These are phyloP conservation scores for Lentinula boryana DNA, from an alignment of 768 basidiomycete species.

Conservation along the genomic window DNA sequence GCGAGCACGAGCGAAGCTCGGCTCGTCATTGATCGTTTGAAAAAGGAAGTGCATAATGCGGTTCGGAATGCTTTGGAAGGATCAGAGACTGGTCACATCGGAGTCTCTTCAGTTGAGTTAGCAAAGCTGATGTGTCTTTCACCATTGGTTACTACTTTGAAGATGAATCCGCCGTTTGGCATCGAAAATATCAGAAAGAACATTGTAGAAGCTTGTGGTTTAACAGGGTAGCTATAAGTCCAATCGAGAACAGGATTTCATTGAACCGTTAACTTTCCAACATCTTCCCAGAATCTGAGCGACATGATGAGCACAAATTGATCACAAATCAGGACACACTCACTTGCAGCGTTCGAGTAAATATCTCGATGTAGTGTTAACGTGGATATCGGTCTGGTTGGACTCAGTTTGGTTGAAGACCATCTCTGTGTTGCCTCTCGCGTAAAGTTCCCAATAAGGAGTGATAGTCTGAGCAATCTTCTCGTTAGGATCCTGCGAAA, in stretches of 20 bases:
- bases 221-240: too few relatives aligned
- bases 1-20: conserved; percentile 23
- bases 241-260: background rate
- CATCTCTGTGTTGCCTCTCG: conserved; percentile 18
- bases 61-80: background rate
- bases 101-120: background rate
- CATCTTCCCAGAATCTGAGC: conserved; percentile 8
- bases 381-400: conserved; percentile 10
- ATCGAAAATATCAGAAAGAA: conserved; percentile 51
- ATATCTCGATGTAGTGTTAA: conserved; percentile 10
- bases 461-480: conserved; percentile 15
- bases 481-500: conserved; percentile 12
- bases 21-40: background rate
- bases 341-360: conserved; percentile 18
- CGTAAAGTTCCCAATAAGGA: conserved; percentile 12
- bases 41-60: background rate
- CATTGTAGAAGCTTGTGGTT: conserved; percentile 50
- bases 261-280: conserved; percentile 1
- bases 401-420: conserved; percentile 19
- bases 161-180: conserved; percentile 47
- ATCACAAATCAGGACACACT: background rate
- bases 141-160: conserved; percentile 52
- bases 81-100: background rate
- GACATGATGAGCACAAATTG: background rate
- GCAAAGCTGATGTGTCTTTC: conserved; percentile 56